Percentiles rank a stretch among this genome's conserved stretches.
Conservation (phyloP, 257 asterid species). For the Plantago major region DNA sequence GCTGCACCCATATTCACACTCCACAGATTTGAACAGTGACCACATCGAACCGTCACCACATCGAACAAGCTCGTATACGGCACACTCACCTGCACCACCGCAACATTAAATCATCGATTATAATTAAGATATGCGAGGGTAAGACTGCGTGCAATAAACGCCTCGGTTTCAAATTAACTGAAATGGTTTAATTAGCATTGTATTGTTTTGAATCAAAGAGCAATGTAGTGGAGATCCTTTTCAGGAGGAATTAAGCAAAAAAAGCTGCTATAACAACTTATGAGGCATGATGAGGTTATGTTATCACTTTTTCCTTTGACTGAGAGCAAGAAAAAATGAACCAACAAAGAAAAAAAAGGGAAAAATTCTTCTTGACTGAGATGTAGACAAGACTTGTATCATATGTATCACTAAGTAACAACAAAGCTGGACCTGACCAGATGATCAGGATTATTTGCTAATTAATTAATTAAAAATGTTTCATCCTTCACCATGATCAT, state of each 20-base stretch:
- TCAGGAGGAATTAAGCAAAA: slow-evolving; percentile 10
- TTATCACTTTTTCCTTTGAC: slow-evolving; percentile 34
- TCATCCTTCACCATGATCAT: slow-evolving; percentile 25
- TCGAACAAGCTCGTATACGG: slow-evolving; percentile 81
- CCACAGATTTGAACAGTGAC: slow-evolving; percentile 85
- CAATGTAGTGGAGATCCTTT: slow-evolving; percentile 22
- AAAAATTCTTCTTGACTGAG: slow-evolving; percentile 22
- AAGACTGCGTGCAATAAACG: neutral
- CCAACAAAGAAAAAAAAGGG: slow-evolving; percentile 11
- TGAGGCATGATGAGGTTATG: slow-evolving; percentile 2
- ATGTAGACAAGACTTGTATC: slow-evolving; percentile 57
- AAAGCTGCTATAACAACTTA: slow-evolving; percentile 10
- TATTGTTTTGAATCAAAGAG: neutral
- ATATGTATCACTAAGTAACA: slow-evolving; percentile 11
- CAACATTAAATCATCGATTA: no score
- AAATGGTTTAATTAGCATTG: no score
- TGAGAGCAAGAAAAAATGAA: slow-evolving; percentile 18
- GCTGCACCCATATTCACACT: slow-evolving; percentile 92
- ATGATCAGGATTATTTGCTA: neutral
- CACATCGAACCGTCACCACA: slow-evolving; percentile 88
- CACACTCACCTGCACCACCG: slow-evolving; percentile 66
- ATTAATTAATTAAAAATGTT: no score
- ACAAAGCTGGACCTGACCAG: slow-evolving; percentile 21
- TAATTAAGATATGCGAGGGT: no score
- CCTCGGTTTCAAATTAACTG: no score